A percentile compares a stretch with the other conserved stretches of the same genome.
These are phyloP conservation scores for Acrodontium crateriforme DNA, from an alignment of 2,329 filamentous ascomycete genomes.

Conservation along the genomic window DNA sequence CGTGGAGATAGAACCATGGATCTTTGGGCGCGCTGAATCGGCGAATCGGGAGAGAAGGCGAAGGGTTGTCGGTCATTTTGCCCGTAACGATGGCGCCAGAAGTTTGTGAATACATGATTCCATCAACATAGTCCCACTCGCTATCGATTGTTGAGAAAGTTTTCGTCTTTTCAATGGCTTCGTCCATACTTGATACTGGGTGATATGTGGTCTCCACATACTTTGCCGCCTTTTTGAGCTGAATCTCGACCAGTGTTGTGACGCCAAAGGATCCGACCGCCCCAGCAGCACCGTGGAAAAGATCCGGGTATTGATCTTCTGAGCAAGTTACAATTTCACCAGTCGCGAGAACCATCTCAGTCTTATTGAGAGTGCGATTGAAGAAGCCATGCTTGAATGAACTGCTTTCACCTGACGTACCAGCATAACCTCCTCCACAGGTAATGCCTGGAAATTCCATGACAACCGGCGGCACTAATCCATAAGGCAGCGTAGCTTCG, in stretches of 20 bases:
- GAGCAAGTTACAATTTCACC: slow-evolving; percentile 45
- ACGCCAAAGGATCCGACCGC: slow-evolving; percentile 55
- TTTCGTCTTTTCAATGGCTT: slow-evolving; percentile 27
- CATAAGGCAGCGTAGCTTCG: slow-evolving; percentile 40
- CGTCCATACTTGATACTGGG: slow-evolving; percentile 27
- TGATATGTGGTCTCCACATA: slow-evolving; percentile 38
- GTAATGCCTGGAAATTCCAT: slow-evolving; percentile 65
- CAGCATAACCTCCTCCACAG: slow-evolving; percentile 53
- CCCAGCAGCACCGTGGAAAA: slow-evolving; percentile 52
- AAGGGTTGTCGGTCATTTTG: slow-evolving; percentile 23
- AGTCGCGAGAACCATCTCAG: slow-evolving; percentile 52
- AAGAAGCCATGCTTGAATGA: slow-evolving; percentile 57
- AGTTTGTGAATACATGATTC: slow-evolving; percentile 33
- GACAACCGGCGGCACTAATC: slow-evolving; percentile 50
- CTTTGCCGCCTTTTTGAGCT: slow-evolving; percentile 31
- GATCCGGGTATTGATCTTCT: slow-evolving; percentile 39
- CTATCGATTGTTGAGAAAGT: slow-evolving; percentile 24
- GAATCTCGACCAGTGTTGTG: slow-evolving; percentile 42
- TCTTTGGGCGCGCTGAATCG: slow-evolving; percentile 31
- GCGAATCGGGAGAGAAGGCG: slow-evolving; percentile 7
- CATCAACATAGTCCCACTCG: slow-evolving; percentile 38
- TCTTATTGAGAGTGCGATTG: slow-evolving; percentile 44
- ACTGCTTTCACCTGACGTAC: slow-evolving; percentile 54
- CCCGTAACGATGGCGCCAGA: slow-evolving; percentile 32
- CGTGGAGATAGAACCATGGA: slow-evolving; percentile 39